Base-by-base conservation (phyloP, 768 basidiomycete genomes). In the Pholiota molesta region DNA sequence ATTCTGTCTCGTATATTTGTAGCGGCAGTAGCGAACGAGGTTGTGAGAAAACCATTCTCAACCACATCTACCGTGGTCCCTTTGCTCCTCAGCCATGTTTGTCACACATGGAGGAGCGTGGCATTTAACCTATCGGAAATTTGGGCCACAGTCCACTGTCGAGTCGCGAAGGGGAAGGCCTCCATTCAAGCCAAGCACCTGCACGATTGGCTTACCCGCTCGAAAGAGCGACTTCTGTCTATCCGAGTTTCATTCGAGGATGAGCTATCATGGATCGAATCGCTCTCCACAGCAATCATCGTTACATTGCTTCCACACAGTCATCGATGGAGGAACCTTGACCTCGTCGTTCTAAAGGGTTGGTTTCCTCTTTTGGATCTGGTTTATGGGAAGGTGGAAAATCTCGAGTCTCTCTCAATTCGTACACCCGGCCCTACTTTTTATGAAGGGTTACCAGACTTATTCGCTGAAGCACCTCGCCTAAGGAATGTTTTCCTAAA, bases 1-100 rank as follows among this genome's bases (percentile, higher is more conserved):
- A 51, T 61, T 37, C 31, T 61, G 17, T 40, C 60, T 19, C 52
- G 51, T 29, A 55, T 61, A n/a, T 60, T 60, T 51, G 13, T 39
- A 14, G 23, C 10, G 2, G 53, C 53, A 4, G 53, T 23, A 2
- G 19, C 33, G 19, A 5, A 54, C 7, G 53, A 54, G 23, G 19
- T 17, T 19, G 3, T 9, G 0, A 19, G 17, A n/a, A 54, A 35
- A 21, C 47, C 21, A 21, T 49, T 26, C 21, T 16, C 35, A 35
- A 23, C 4, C 19, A 23, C 21, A 13, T 19, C 7, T 2, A 49
- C 47, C 13, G 47, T 28, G 9, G 47, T 49, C 23, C 21, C 47
- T 10, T 49, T 49, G 23, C 10, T 6, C 14, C 47, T 49, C 47
- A 49, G 47, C 13, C 47, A 49, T 14, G 47, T 49, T 13, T 49